Percentiles rank a stretch among this genome's conserved stretches.
Evolutionary conservation across 73 alveolate species (phyloP).

Genomic region (Paraurostyla sp.): DNA sequence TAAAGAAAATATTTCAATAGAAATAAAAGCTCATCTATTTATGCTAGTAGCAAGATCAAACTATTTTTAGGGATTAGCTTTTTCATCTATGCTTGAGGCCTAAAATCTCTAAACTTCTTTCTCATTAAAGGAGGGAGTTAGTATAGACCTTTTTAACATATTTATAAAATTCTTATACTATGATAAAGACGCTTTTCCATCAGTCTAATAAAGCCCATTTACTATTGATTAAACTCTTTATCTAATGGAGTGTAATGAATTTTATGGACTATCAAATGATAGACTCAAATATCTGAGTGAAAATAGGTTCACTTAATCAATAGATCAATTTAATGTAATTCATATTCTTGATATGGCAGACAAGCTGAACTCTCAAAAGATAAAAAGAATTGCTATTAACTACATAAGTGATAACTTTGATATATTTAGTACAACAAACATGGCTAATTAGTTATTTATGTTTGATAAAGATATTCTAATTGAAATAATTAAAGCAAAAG

Average conservation of each 20-base stretch:
- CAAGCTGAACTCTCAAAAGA: not conserved
- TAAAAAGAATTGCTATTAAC: constrained; percentile 1
- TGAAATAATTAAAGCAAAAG: not conserved
- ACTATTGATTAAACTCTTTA: constrained; percentile 5
- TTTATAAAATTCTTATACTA: constrained; percentile 61
- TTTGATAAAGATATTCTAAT: constrained; percentile 23
- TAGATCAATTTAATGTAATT: not conserved
- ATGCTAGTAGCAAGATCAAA: constrained; percentile 50
- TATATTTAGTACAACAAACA: not conserved
- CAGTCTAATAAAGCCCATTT: not conserved
- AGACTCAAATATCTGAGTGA: constrained; percentile 9
- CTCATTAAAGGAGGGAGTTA: not conserved
- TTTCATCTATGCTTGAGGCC: constrained; percentile 53
- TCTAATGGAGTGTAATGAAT: not conserved
- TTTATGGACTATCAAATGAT: not conserved
- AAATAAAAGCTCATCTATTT: not conserved
- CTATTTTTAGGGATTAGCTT: constrained; percentile 46
- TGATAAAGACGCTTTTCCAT: constrained; percentile 62
- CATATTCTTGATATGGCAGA: constrained; percentile 17
- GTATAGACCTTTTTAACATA: constrained; percentile 19
- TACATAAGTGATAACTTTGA: not conserved
- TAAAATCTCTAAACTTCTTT: not conserved
- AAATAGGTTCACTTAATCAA: not conserved
- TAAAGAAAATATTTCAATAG: not conserved
- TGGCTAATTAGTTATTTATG: constrained; percentile 6